phyloP scores from a whole-genome alignment of 1,284 basidiomycete species.

The Ganoderma meredithae region DNA sequence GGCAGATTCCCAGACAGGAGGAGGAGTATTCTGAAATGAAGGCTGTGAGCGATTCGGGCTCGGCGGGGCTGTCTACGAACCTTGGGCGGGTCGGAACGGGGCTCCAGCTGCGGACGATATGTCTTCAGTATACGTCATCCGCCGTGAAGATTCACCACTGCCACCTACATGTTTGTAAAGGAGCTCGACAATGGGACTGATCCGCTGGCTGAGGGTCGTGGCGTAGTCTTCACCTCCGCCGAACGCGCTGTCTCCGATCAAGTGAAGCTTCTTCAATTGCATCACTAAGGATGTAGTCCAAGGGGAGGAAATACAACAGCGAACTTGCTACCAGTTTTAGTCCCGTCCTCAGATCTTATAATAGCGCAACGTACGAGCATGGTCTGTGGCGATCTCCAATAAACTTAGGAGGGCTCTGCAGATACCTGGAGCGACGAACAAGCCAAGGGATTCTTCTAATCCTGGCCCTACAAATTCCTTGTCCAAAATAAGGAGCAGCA shows the following conservation, averaged over 20 bases:
- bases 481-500: slow-evolving; percentile 54
- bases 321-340: slow-evolving; percentile 35
- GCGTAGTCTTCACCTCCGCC: slow-evolving; percentile 13
- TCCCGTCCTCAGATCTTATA: slow-evolving; percentile 9
- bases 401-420: slow-evolving; percentile 56
- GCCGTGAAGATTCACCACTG: not conserved
- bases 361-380: slow-evolving; percentile 43
- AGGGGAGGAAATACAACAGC: slow-evolving; percentile 50
- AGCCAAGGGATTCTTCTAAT: slow-evolving; percentile 55
- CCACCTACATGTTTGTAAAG: slow-evolving; percentile 14
- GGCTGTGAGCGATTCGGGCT: not conserved
- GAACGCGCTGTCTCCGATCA: not conserved
- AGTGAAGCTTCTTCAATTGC: slow-evolving; percentile 35
- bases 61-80: not conserved
- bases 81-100: not conserved
- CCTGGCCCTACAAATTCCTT: slow-evolving; percentile 46
- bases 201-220: slow-evolving; percentile 12
- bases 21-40: not conserved
- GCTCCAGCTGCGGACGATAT: slow-evolving; percentile 13
- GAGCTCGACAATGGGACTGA: not conserved
- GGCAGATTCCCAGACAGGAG: not conserved
- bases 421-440: slow-evolving; percentile 55
- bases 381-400: slow-evolving; percentile 37
- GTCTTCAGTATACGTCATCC: not conserved
- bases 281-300: slow-evolving; percentile 55